A percentile compares a stretch with the other conserved stretches of the same genome.
Evolutionary conservation across 73 alveolate species (phyloP).

Genomic region (Paramecium sonneborni): DNA sequence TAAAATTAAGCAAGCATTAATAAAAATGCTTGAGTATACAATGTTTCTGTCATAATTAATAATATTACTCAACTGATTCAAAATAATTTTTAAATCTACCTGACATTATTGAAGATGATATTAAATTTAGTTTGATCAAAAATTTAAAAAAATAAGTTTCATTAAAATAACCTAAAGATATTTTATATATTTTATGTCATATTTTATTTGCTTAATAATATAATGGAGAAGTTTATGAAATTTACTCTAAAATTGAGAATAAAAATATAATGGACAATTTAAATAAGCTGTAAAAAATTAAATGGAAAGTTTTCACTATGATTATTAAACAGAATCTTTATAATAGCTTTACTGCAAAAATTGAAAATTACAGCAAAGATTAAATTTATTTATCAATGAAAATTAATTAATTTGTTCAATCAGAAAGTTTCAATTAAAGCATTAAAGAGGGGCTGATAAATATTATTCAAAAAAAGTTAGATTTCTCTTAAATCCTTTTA

Average conservation of each 20-base stretch:
- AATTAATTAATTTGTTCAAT: not conserved
- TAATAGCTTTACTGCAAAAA: not conserved
- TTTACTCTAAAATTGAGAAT: not conserved
- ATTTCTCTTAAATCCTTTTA: not conserved
- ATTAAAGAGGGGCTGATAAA: not conserved
- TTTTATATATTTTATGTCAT: not conserved
- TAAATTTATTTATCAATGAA: not conserved
- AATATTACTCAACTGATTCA: not conserved
- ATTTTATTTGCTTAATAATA: not conserved
- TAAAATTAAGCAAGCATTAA: not conserved
- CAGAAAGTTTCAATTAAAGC: constrained; percentile 10
- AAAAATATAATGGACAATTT: not conserved
- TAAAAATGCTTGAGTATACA: not conserved
- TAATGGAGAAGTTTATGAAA: not conserved
- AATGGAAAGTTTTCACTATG: not conserved
- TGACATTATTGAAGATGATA: not conserved
- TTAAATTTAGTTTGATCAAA: not conserved
- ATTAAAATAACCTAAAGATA: not conserved
- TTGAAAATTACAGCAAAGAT: not conserved
- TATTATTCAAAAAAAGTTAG: not conserved
- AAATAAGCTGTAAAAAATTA: not conserved
- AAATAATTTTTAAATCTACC: not conserved
- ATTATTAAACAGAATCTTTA: not conserved
- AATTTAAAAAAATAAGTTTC: not conserved
- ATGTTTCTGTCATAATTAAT: not conserved